Evolutionary conservation across 768 basidiomycete genomes (phyloP).

Genomic region (Lactarius akahatsu): DNA sequence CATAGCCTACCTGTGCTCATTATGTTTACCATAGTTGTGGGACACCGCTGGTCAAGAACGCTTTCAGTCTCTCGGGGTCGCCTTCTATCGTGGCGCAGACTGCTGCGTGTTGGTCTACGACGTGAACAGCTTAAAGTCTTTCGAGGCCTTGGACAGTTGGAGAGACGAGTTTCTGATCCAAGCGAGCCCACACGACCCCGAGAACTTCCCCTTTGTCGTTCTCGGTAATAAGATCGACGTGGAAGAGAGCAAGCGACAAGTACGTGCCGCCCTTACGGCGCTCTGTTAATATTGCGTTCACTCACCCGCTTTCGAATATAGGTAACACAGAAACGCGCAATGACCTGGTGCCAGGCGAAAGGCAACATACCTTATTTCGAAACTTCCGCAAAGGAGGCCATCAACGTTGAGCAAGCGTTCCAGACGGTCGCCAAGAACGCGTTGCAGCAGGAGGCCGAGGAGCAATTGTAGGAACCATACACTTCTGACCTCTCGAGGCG

Average conservation of each 20-base stretch:
- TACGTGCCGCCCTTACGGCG: constrained; percentile 36
- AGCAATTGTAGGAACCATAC: constrained; percentile 69
- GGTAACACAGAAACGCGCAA: constrained; percentile 99
- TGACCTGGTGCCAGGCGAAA: constrained; percentile 99
- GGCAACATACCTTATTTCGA: constrained; percentile 99
- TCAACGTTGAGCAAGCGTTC: constrained; percentile 99
- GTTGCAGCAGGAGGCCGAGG: constrained; percentile 94
- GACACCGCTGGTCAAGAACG: constrained; percentile 99
- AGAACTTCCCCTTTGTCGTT: constrained; percentile 99
- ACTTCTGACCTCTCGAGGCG: constrained; percentile 19
- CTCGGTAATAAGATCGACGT: constrained; percentile 99
- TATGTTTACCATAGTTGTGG: constrained; percentile 71
- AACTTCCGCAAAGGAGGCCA: constrained; percentile 99
- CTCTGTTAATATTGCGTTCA: background rate
- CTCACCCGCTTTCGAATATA: constrained; percentile 35
- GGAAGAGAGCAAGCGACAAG: constrained; percentile 98
- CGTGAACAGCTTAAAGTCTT: constrained; percentile 97
- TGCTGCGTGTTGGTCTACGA: constrained; percentile 99
- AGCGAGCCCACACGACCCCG: constrained; percentile 97
- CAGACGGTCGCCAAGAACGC: constrained; percentile 99
- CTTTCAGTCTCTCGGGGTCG: constrained; percentile 98
- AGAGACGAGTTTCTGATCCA: constrained; percentile 99
- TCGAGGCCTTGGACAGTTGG: constrained; percentile 99
- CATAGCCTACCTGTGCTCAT: background rate
- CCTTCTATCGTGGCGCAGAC: constrained; percentile 98